Percentiles rank a stretch among this genome's conserved stretches.
These are phyloP conservation scores for Trypanosoma rangeli DNA, from an alignment of 208 protist species.

Conservation along the genomic window DNA sequence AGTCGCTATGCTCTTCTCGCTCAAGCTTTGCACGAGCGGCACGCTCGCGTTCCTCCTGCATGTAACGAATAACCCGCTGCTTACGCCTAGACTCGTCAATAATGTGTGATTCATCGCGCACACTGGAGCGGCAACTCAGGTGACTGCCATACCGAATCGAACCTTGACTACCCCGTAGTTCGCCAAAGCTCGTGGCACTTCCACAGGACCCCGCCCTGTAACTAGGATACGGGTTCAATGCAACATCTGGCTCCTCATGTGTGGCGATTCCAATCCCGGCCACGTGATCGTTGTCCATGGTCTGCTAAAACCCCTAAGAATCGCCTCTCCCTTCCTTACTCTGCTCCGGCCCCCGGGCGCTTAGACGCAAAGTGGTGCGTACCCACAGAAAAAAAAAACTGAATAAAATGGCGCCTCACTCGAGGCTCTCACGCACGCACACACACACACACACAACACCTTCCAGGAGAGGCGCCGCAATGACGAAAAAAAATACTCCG, in stretches of 20 bases:
- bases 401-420: no score
- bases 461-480: slow-evolving; percentile 48
- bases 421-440: no score
- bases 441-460: slow-evolving; percentile 15
- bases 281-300: slow-evolving; percentile 3
- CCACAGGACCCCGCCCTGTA: slow-evolving; percentile 3
- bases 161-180: slow-evolving; percentile 41
- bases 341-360: neutral
- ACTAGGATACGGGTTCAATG: neutral
- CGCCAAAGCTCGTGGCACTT: slow-evolving; percentile 10
- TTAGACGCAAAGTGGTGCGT: no score
- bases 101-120: slow-evolving; percentile 72
- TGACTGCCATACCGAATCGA: slow-evolving; percentile 68
- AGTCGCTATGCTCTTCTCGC: slow-evolving; percentile 74
- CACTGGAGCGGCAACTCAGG: slow-evolving; percentile 66
- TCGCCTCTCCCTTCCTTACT: neutral
- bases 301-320: neutral
- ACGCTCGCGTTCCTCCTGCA: slow-evolving; percentile 82
- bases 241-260: neutral
- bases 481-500: slow-evolving; percentile 47
- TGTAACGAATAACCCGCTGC: slow-evolving; percentile 83
- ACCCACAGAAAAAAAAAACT: no score
- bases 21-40: slow-evolving; percentile 60
- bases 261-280: neutral
- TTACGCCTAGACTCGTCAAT: slow-evolving; percentile 80